These are phyloP conservation scores for Ustilago lituana DNA, from an alignment of 1,284 basidiomycete species.

Conservation along the genomic window DNA sequence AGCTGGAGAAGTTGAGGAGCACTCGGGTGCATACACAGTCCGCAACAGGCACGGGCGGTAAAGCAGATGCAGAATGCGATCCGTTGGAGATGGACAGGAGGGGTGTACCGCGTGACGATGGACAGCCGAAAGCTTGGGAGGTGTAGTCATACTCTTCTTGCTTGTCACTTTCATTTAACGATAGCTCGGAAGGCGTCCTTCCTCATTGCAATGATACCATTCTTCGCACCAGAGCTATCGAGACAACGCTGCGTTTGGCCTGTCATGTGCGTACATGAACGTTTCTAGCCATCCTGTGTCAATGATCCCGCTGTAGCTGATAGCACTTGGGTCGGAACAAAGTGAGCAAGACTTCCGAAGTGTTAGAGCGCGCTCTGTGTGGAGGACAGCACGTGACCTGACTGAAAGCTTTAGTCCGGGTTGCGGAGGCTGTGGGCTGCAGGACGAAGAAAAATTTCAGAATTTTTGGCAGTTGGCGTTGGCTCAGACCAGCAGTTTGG, in stretches of 20 bases:
- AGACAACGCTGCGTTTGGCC: too few relatives aligned
- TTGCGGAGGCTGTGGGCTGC: slow-evolving; percentile 16
- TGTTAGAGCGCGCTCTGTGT: not conserved
- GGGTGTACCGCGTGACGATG: slow-evolving; percentile 59
- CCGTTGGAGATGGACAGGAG: slow-evolving; percentile 59
- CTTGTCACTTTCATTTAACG: too few relatives aligned
- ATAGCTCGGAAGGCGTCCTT: too few relatives aligned
- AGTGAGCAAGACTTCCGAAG: too few relatives aligned
- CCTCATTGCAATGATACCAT: slow-evolving; percentile 1
- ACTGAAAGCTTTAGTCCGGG: slow-evolving; percentile 6
- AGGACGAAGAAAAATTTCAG: slow-evolving; percentile 35
- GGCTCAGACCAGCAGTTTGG: slow-evolving; percentile 13
- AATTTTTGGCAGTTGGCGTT: too few relatives aligned
- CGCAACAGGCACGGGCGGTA: slow-evolving; percentile 17
- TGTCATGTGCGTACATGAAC: too few relatives aligned
- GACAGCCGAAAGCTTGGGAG: slow-evolving; percentile 65
- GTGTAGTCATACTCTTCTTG: slow-evolving; percentile 34
- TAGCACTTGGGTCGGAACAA: too few relatives aligned
- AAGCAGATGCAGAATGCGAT: slow-evolving; percentile 21
- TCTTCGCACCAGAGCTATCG: too few relatives aligned
- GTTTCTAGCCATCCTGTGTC: too few relatives aligned
- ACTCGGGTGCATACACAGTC: too few relatives aligned
- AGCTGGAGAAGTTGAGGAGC: slow-evolving; percentile 19
- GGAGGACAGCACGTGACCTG: slow-evolving; percentile 5
- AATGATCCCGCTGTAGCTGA: too few relatives aligned